Base-by-base conservation (phyloP, 345 rosid species). In the Heritiera littoralis region DNA sequence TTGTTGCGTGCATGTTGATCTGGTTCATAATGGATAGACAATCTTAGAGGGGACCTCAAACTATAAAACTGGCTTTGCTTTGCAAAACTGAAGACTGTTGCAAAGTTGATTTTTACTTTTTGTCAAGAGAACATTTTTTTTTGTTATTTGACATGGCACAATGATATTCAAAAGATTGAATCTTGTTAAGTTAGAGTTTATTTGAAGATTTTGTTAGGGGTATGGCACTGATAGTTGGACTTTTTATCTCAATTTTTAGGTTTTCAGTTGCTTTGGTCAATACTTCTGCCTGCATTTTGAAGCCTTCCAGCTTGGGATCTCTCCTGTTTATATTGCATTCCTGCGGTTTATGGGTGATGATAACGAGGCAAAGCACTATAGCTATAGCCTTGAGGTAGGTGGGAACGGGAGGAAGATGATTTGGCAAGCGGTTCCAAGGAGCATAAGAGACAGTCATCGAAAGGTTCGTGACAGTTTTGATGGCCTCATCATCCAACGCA, bases 391-490 rank as follows among this genome's bases (percentile, higher is more conserved):
- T 0, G 94, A 90, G 84, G 97, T 92, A 12, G 91, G 97, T 55
- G 97, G 97, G n/a, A 89, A 86, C 12, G 94, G 94, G 64, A 86
- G 93, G 84, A 92, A 90, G 85, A 83, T 88, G 92, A 83, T 78
- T 58, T 92, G 94, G 94, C 94, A 91, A 84, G 97, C 94, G 46
- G 92, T 92, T 52, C 94, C 97, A 0, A 80, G 97, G 78, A 92
- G 97, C 88, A 85, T 90, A 76, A 77, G 94, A 74, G 97, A 92
- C 80, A 85, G 93, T 82, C 97, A 92, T 66, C 78, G 90, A 52
- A 88, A 89, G 83, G 97, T 90, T 38, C 92, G 93, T 0, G 97
- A 90, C 82, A 90, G 93, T 73, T 90, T 87, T 8, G 97, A 92
- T 23, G 97, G 97, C 15, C 92, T 92, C 32, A 90, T 92, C 28